phyloP scores from a whole-genome alignment of 2,329 filamentous ascomycete species.

The Exophiala alcalophila region DNA sequence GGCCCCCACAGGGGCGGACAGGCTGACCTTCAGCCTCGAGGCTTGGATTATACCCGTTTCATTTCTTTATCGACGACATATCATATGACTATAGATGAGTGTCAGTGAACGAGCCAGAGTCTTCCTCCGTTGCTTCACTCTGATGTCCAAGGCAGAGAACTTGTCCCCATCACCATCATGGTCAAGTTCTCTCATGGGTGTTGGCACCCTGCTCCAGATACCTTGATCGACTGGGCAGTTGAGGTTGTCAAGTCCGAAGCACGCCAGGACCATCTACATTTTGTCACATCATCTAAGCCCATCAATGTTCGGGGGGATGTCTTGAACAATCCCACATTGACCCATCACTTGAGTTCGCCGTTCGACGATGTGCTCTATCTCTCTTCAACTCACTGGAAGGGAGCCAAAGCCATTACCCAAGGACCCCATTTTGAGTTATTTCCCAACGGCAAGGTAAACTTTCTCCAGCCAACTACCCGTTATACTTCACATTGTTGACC shows the following conservation, averaged over 20 bases:
- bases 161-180: conserved; percentile 1
- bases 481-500: too few species aligned
- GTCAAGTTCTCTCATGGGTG: conserved; percentile 8
- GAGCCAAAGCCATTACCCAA: background rate
- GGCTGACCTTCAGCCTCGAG: too few species aligned
- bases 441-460: conserved; percentile 3
- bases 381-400: conserved; percentile 5
- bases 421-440: conserved; percentile 6
- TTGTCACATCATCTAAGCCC: conserved; percentile 1
- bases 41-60: too few species aligned
- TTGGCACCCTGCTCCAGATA: conserved; percentile 3
- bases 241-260: conserved; percentile 6
- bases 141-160: too few species aligned
- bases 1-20: too few species aligned
- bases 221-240: conserved; percentile 4
- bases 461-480: too few species aligned
- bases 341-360: background rate
- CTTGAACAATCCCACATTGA: conserved; percentile 7
- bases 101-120: too few species aligned
- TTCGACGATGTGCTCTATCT: conserved; percentile 1
- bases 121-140: too few species aligned
- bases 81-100: too few species aligned
- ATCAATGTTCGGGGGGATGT: conserved; percentile 36
- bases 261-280: conserved; percentile 2
- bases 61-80: too few species aligned